Conservation (phyloP, 306 rosid genomes). For the Luffa acutangula region DNA sequence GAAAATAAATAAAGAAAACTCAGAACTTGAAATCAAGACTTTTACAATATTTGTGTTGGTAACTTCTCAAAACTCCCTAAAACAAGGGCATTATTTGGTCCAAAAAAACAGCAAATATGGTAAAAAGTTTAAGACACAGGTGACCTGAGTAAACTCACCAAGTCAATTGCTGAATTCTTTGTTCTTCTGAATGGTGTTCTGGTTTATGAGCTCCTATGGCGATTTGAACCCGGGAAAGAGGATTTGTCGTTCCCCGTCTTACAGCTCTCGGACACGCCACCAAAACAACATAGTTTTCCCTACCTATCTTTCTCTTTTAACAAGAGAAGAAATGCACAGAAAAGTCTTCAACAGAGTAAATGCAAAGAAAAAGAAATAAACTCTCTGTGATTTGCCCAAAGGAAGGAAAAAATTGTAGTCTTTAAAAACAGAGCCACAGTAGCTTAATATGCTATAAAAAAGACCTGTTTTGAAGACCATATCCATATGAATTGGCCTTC, state of each 20-base stretch:
- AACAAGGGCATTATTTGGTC: background rate
- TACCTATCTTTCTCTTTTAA: background rate
- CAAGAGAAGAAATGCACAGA: background rate
- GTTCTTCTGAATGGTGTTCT: background rate
- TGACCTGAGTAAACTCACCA: background rate
- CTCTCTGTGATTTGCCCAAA: background rate
- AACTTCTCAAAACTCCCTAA: background rate
- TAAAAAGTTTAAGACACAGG: background rate
- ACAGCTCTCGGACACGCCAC: background rate
- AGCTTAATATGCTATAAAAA: background rate
- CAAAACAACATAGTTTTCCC: background rate
- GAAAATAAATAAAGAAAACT: background rate
- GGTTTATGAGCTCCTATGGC: background rate
- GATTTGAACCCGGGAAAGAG: background rate
- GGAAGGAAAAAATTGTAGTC: background rate
- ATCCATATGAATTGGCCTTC: background rate
- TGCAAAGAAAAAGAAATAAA: background rate
- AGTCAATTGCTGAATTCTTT: background rate
- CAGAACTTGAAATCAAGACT: background rate
- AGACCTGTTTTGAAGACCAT: background rate
- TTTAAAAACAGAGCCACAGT: background rate
- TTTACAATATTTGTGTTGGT: background rate
- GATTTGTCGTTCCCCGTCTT: background rate
- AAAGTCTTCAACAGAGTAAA: slow-evolving; percentile 7
- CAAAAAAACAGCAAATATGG: background rate